A percentile compares a stretch with the other conserved stretches of the same genome.
Evolutionary conservation across 805 yeast species (phyloP).

Genomic region (Phaffomyces antillensis): DNA sequence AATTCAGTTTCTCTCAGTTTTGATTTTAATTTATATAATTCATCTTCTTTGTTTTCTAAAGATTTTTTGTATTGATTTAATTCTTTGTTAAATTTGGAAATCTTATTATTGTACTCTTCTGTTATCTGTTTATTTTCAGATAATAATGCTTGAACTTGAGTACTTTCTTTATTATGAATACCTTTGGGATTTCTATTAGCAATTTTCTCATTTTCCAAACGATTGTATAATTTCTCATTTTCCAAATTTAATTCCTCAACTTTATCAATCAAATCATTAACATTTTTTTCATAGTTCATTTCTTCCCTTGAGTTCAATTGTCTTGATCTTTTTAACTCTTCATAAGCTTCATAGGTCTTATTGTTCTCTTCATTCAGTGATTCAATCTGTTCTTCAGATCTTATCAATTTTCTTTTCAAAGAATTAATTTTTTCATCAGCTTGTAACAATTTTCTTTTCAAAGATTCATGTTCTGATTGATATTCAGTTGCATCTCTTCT

Average conservation of each 20-base stretch:
- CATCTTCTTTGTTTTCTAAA: conserved; percentile 31
- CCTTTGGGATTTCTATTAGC: conserved; percentile 15
- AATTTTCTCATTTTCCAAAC: conserved; percentile 28
- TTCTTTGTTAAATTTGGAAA: conserved; percentile 17
- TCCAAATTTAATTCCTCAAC: conserved; percentile 31
- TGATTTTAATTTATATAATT: conserved; percentile 27
- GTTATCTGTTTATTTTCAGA: conserved; percentile 22
- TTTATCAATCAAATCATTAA: conserved; percentile 23
- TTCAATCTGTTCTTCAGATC: conserved; percentile 18
- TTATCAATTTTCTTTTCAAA: conserved; percentile 15
- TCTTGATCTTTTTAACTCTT: conserved; percentile 11
- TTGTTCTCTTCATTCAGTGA: conserved; percentile 27
- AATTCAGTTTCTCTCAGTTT: conserved; percentile 29
- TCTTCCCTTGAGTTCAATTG: conserved; percentile 6
- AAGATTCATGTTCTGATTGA: background rate
- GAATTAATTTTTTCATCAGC: conserved; percentile 19
- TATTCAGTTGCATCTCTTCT: conserved; percentile 18
- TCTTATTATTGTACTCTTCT: conserved; percentile 17
- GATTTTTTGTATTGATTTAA: conserved; percentile 16
- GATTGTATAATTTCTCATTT: conserved; percentile 29
- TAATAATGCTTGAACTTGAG: conserved; percentile 28
- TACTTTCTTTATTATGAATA: conserved; percentile 31
- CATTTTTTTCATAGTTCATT: conserved; percentile 25
- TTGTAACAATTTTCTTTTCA: background rate
- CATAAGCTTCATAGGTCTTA: conserved; percentile 19